Evolutionary conservation across 176 grass and related monocot species (phyloP).

Genomic region (Zea mays): Zm-B73-REFERENCE-NAM-5.0 NC_050105.1:150389001-150389500

Average conservation of each 20-base stretch:
- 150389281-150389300: not conserved
- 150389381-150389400: not conserved
- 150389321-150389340: conserved; percentile 6
- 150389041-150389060: too few relatives aligned
- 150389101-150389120: not conserved
- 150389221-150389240: not conserved
- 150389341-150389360: not conserved
- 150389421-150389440: not conserved
- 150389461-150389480: not conserved
- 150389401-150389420: not conserved
- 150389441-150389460: conserved; percentile 22
- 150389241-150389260: not conserved
- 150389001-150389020: not conserved
- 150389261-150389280: not conserved
- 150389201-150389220: too few relatives aligned
- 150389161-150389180: too few relatives aligned
- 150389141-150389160: too few relatives aligned
- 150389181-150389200: too few relatives aligned
- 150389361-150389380: not conserved
- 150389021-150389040: not conserved
- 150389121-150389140: too few relatives aligned
- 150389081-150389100: not conserved
- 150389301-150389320: not conserved
- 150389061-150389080: not conserved
- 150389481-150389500: not conserved